Conservation (phyloP, 768 basidiomycete species). For the Psilocybe subaeruginosa region DNA sequence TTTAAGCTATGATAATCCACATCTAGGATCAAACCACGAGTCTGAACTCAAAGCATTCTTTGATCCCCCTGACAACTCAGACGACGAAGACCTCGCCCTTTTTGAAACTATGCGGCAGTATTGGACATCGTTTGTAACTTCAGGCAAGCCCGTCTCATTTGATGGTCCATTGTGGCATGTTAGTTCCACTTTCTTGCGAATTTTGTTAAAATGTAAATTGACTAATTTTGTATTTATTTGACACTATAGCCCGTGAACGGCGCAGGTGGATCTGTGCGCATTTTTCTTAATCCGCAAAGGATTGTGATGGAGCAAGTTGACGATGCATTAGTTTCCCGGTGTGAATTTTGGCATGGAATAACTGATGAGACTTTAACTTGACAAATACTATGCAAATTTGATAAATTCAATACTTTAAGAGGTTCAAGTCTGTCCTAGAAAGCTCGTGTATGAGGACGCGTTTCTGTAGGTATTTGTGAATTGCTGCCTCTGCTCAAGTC, state of each 20-base stretch:
- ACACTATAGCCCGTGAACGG: conserved; percentile 12
- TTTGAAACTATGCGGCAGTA: conserved; percentile 41
- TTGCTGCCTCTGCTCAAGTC: too few species aligned
- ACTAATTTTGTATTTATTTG: not conserved
- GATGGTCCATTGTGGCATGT: conserved; percentile 31
- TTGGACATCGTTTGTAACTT: conserved; percentile 43
- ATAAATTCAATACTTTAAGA: not conserved
- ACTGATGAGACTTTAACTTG: conserved; percentile 18
- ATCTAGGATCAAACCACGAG: conserved; percentile 39
- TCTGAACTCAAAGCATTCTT: conserved; percentile 42
- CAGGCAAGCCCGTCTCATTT: conserved; percentile 30
- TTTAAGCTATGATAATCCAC: conserved; percentile 42
- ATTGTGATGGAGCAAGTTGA: conserved; percentile 11
- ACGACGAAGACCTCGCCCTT: conserved; percentile 30
- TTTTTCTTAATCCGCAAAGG: conserved; percentile 18
- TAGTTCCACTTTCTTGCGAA: conserved; percentile 5
- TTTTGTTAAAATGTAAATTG: not conserved
- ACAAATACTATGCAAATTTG: not conserved
- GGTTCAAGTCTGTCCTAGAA: too few species aligned
- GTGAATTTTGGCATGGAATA: conserved; percentile 21
- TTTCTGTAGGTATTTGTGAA: too few species aligned
- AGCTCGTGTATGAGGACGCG: too few species aligned
- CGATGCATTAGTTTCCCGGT: conserved; percentile 9
- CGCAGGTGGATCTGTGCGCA: conserved; percentile 4
- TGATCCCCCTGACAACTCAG: conserved; percentile 24